phyloP scores from a whole-genome alignment of 225 moss, liverwort and hornwort genomes.

The Ulota crispa region DNA sequence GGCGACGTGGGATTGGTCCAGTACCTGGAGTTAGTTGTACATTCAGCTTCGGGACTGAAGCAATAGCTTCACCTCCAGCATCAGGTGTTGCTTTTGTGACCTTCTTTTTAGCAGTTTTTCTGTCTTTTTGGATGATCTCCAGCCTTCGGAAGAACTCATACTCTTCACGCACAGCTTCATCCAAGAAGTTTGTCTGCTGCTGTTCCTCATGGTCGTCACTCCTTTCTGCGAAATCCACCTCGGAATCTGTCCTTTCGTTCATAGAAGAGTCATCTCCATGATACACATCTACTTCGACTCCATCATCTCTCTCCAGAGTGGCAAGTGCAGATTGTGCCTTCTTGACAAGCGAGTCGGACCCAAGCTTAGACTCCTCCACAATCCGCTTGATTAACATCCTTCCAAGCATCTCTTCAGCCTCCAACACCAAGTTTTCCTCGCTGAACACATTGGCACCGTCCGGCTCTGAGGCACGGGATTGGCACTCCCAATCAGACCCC shows the following conservation, averaged over 20 bases:
- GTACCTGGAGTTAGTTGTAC: conserved; percentile 36
- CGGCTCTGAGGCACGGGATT: conserved; percentile 40
- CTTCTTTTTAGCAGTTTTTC: conserved; percentile 19
- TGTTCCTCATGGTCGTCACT: conserved; percentile 22
- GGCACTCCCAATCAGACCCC: conserved; percentile 64
- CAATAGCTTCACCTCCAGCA: conserved; percentile 25
- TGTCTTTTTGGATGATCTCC: conserved; percentile 42
- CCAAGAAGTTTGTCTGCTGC: conserved; percentile 20
- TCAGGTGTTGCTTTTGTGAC: conserved; percentile 8
- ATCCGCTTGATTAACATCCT: conserved; percentile 58
- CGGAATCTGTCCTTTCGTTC: conserved; percentile 31
- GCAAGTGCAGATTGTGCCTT: conserved; percentile 54
- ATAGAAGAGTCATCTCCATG: conserved; percentile 18
- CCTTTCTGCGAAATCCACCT: conserved; percentile 32
- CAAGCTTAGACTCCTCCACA: conserved; percentile 53
- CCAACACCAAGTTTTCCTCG: conserved; percentile 48
- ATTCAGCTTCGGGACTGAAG: conserved; percentile 30
- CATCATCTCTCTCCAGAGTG: conserved; percentile 49
- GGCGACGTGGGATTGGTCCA: background rate
- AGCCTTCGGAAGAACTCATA: conserved; percentile 50
- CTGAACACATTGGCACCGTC: conserved; percentile 46
- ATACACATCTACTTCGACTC: conserved; percentile 25
- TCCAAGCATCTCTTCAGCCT: conserved; percentile 60
- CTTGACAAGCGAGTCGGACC: conserved; percentile 54
- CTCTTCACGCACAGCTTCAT: conserved; percentile 46